Conservation (phyloP, 2,329 filamentous ascomycete genomes). For the Emergomyces orientalis region DNA sequence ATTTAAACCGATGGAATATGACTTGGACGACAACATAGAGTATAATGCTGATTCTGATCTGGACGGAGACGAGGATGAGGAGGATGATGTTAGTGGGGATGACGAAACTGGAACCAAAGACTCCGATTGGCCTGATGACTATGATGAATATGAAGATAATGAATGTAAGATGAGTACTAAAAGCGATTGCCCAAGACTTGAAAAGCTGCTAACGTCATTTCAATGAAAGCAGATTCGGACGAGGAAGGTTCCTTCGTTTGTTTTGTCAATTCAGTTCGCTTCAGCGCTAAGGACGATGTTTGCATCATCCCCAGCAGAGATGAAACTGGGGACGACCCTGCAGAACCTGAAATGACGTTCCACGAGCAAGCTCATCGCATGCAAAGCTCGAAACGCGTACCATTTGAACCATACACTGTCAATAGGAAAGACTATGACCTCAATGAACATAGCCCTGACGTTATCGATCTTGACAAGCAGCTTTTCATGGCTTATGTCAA, state of each 20-base stretch:
- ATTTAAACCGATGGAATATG: not conserved
- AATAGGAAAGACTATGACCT: constrained; percentile 15
- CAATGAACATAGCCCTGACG: constrained; percentile 22
- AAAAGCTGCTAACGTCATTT: not conserved
- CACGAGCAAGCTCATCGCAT: constrained; percentile 35
- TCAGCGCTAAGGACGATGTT: constrained; percentile 3
- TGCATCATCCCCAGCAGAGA: not conserved
- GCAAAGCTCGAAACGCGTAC: constrained; percentile 19
- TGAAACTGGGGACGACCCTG: not conserved
- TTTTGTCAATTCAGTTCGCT: constrained; percentile 13
- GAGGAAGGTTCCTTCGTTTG: constrained; percentile 14
- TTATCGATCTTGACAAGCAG: constrained; percentile 31
- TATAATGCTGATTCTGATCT: constrained; percentile 4
- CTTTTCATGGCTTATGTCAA: constrained; percentile 36
- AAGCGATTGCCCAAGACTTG: too few relatives aligned
- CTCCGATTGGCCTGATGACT: constrained; percentile 8
- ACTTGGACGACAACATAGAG: not conserved
- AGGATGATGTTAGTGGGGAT: not conserved
- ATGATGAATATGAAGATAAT: constrained; percentile 11
- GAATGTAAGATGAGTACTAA: constrained; percentile 3
- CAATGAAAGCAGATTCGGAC: constrained; percentile 4
- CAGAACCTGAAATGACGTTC: constrained; percentile 25
- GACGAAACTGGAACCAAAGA: constrained; percentile 3
- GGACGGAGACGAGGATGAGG: constrained; percentile 5
- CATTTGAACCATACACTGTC: constrained; percentile 17